Percentiles rank a stretch among this genome's conserved stretches.
These are phyloP conservation scores for Lichtheimia ornata DNA, from an alignment of 371 early-diverging fungal species.

Conservation along the genomic window DNA sequence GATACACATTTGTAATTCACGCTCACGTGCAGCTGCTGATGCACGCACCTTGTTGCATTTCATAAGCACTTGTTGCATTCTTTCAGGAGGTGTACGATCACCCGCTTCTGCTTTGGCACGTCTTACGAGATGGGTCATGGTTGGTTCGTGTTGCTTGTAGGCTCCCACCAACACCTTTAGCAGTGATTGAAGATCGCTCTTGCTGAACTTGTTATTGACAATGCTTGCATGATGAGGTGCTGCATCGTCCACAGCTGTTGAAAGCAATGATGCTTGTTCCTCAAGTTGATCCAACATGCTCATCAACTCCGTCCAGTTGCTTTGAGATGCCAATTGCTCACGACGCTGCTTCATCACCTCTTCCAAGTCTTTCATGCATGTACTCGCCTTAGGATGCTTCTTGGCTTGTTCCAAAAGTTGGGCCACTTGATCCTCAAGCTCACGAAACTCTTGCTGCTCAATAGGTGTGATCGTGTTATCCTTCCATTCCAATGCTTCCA, in stretches of 20 bases:
- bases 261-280: conserved; percentile 28
- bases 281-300: conserved; percentile 36
- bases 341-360: conserved; percentile 30
- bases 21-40: conserved; percentile 32
- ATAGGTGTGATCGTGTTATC: conserved; percentile 31
- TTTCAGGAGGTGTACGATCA: conserved; percentile 41
- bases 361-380: conserved; percentile 9
- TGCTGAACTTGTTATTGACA: conserved; percentile 40
- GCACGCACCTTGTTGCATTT: conserved; percentile 45
- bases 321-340: conserved; percentile 30
- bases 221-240: conserved; percentile 39
- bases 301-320: conserved; percentile 31
- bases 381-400: conserved; percentile 13
- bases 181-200: conserved; percentile 51
- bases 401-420: conserved; percentile 18
- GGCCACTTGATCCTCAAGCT: conserved; percentile 27
- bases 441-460: conserved; percentile 30
- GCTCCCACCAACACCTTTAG: conserved; percentile 44
- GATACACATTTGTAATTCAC: conserved; percentile 42
- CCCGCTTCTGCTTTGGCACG: conserved; percentile 31
- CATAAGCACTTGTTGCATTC: conserved; percentile 35
- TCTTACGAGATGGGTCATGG: conserved; percentile 34
- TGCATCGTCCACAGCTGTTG: conserved; percentile 37
- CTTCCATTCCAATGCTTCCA: conserved; percentile 28
- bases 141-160: conserved; percentile 47